Conservation (phyloP, 495 filamentous ascomycete species). For the Sordaria brevicollis region DNA sequence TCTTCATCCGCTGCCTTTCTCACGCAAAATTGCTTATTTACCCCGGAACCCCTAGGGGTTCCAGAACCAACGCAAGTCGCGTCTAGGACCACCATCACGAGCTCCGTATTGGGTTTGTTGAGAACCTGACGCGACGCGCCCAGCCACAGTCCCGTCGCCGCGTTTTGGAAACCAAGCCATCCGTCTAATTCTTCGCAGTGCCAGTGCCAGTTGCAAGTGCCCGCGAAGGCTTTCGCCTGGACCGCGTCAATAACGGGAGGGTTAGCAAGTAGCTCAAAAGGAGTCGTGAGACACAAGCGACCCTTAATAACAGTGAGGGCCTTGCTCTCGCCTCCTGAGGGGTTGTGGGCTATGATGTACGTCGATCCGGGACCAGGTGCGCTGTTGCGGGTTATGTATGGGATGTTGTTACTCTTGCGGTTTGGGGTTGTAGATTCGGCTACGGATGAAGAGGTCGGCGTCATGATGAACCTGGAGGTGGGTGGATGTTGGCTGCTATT, state of each 20-base stretch:
- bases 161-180: not conserved
- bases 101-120: not conserved
- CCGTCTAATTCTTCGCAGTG: not conserved
- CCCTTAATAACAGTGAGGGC: not conserved
- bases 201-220: not conserved
- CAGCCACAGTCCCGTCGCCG: not conserved
- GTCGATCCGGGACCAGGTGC: not conserved
- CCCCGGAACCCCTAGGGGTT: too few relatives aligned
- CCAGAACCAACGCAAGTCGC: not conserved
- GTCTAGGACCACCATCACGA: not conserved
- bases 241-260: not conserved
- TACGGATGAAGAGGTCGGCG: not conserved
- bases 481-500: too few relatives aligned
- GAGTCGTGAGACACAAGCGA: accelerated
- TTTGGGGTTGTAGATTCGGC: not conserved
- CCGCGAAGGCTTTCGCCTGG: not conserved
- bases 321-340: not conserved
- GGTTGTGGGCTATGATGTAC: not conserved
- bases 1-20: not conserved
- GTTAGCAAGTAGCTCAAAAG: not conserved
- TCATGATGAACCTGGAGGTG: not conserved
- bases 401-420: not conserved
- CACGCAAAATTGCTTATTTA: not conserved
- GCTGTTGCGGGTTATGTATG: not conserved
- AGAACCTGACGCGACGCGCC: not conserved